Conservation (phyloP, 2,329 filamentous ascomycete genomes). For the Talaromyces sp. region DNA sequence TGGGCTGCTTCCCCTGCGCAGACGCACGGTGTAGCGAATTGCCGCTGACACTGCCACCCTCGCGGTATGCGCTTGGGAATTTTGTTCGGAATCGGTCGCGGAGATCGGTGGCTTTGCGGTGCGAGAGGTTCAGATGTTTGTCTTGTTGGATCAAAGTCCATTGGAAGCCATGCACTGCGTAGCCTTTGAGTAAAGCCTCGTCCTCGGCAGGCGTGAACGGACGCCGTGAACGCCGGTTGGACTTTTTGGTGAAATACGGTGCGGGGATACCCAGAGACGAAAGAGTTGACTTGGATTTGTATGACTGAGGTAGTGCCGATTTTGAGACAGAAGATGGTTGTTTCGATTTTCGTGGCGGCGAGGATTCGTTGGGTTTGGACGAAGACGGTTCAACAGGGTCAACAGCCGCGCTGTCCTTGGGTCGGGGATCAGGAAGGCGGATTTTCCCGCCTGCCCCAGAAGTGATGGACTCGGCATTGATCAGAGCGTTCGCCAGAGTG, state of each 20-base stretch:
- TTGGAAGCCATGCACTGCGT: constrained; percentile 52
- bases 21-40: constrained; percentile 15
- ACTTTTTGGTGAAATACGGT: constrained; percentile 42
- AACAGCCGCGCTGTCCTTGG: constrained; percentile 13
- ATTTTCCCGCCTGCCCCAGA: constrained; percentile 19
- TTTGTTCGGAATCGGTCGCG: constrained; percentile 58
- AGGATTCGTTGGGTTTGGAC: constrained; percentile 2
- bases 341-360: background rate
- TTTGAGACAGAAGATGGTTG: constrained; percentile 12
- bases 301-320: constrained; percentile 23
- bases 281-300: constrained; percentile 26
- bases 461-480: constrained; percentile 24
- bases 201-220: constrained; percentile 56
- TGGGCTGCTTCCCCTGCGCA: background rate
- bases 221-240: constrained; percentile 48
- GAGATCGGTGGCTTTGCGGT: constrained; percentile 54
- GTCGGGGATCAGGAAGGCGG: constrained; percentile 20
- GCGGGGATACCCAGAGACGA: constrained; percentile 44
- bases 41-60: constrained; percentile 35
- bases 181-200: constrained; percentile 53
- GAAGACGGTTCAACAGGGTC: constrained; percentile 9
- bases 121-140: constrained; percentile 43
- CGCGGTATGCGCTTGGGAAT: constrained; percentile 53
- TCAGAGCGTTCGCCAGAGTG: constrained; percentile 27
- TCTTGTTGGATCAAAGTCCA: constrained; percentile 59